Base-by-base conservation (phyloP, 108 stramenopile species). In the Fragilaria crotonensis region DNA sequence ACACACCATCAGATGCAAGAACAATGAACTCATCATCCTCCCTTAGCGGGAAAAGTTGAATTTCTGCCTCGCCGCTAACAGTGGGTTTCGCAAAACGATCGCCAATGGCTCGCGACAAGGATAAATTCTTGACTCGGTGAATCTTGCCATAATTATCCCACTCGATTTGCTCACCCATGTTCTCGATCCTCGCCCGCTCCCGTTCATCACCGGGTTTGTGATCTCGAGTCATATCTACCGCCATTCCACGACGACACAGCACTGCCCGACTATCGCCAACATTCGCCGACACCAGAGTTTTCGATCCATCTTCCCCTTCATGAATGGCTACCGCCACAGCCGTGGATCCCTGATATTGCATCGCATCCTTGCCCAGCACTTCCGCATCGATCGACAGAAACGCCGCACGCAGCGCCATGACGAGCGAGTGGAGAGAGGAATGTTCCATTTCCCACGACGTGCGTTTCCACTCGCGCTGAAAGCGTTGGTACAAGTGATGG, bases 261-360 rank as follows among this genome's bases (percentile, higher is more conserved):
- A 98, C 73, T 11, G 91, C 95, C 44, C 96, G 90, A 25, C 93
- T 95, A 65, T 97, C 96, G 1, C 98, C 98, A 14, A 97, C 85
- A 62, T 98, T 99, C 11, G 96, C 98, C 31, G 89, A 77, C 28
- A 92, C 46, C 0, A 99, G 64, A 5, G 93, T 87, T 25, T 85
- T 72, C 25, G 63, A 25, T n/a, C 80, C 83, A 54, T 87, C 76
- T 58, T 67, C 50, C 14, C 67, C 74, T 55, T 78, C 80, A 59
- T 93, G 90, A 22, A 96, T 30, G 44, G 92, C 48, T 25, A 85
- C 87, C 22, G 87, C 95, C 11, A 97, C 90, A 25, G 96, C 93
- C 2, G 98, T 99, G 66, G 93, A 94, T 49, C 98, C 93, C 66
- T 85, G 83, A 55, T 85, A 83, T 30, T 83, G 71, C 36, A 72